A percentile compares a stretch with the other conserved stretches of the same genome.
These are phyloP conservation scores for Psidium friedrichsthalianum DNA, from an alignment of 345 rosid genomes.

Conservation along the genomic window DNA sequence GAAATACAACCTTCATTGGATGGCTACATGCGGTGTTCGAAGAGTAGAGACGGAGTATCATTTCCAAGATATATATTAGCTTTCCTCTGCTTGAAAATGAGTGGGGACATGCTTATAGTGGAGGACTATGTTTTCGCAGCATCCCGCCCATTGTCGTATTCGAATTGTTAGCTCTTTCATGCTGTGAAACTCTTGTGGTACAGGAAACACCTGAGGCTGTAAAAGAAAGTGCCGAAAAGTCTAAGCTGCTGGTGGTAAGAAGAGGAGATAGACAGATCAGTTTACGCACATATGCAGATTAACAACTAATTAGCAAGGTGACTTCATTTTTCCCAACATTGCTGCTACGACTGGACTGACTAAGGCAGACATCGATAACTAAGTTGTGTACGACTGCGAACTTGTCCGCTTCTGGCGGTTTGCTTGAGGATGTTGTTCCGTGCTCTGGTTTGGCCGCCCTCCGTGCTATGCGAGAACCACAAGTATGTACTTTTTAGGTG, in stretches of 20 bases:
- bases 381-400: neutral
- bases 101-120: neutral
- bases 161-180: neutral
- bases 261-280: neutral
- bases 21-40: neutral
- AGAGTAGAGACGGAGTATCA: neutral
- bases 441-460: neutral
- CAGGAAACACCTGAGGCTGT: neutral
- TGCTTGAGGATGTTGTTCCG: neutral
- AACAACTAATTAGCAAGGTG: neutral
- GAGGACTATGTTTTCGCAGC: neutral
- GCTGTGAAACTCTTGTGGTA: neutral
- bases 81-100: neutral
- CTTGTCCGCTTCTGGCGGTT: neutral
- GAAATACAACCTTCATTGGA: neutral
- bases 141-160: neutral
- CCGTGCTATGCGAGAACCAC: neutral
- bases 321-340: neutral
- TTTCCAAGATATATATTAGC: neutral
- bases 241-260: slow-evolving; percentile 1
- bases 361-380: neutral
- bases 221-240: slow-evolving; percentile 2
- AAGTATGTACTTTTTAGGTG: neutral
- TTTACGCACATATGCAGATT: neutral
- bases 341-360: neutral